Evolutionary conservation across 2,329 filamentous ascomycete species (phyloP), one percentile per base, ranked within the genome.

Genomic region (Hypoxylon sp.): DNA sequence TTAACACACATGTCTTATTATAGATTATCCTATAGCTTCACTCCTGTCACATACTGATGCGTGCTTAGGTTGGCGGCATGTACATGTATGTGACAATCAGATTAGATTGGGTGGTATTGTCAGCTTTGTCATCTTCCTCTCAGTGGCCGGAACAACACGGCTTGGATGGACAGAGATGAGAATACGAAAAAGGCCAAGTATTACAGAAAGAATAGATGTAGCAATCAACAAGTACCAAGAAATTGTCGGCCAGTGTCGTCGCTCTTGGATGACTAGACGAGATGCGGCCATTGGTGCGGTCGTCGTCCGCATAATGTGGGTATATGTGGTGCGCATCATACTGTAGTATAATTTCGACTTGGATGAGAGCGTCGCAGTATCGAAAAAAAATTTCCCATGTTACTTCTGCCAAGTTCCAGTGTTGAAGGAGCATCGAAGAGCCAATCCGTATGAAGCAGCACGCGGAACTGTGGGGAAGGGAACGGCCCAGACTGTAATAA

Each of bases 391-490:
- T 12, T 25, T n/a, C n/a, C n/a, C n/a, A n/a, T n/a, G n/a, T n/a
- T n/a, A n/a, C n/a, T 27, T n/a, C 12, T 37, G 55, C 55, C 55
- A 55, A 57, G 55, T 57, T n/a, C n/a, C 37, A 41, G 45, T 34
- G 23, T 21, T 38, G 12, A 32, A 41, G 20, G 51, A 42, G 38
- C 42, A 37, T n/a, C n/a, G 31, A 44, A 23, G 20, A 21, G 42
- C 56, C 47, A 57, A 59, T 57, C 35, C 51, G 38, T 47, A 45
- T 25, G 13, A 35, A n/a, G n/a, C n/a, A n/a, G n/a, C n/a, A n/a
- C n/a, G n/a, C n/a, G n/a, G 19, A 7, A 15, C 17, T 57, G 56
- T 59, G 56, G 56, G 37, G 51, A 55, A 19, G 27, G 16, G 29
- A 32, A 40, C 29, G 47, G 45, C 25, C 48, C 41, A 53, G 51